Conservation (phyloP, 2,329 filamentous ascomycete genomes). For the Trichoderma cornu-damae region DNA sequence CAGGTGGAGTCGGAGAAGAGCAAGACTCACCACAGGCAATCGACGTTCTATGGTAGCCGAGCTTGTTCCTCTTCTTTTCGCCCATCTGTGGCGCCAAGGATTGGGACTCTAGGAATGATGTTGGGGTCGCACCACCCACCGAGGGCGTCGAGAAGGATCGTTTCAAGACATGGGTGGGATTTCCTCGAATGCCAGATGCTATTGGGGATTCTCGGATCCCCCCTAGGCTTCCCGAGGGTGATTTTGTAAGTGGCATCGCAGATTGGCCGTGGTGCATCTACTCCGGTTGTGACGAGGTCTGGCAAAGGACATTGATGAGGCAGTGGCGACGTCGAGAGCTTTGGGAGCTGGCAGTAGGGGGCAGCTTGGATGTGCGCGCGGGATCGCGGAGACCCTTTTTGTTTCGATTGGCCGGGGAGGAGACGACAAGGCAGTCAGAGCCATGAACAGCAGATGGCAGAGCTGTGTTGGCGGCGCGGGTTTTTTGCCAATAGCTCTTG, state of each 20-base stretch:
- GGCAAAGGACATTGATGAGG: slow-evolving; percentile 47
- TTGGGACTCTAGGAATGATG: slow-evolving; percentile 17
- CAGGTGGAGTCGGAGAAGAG: neutral
- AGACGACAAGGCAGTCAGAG: slow-evolving; percentile 28
- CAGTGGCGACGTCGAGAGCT: slow-evolving; percentile 31
- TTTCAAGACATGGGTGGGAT: slow-evolving; percentile 38
- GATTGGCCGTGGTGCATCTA: slow-evolving; percentile 38
- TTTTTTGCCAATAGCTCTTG: neutral
- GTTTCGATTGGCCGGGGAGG: slow-evolving; percentile 30
- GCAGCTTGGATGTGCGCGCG: slow-evolving; percentile 24
- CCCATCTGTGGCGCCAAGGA: slow-evolving; percentile 32
- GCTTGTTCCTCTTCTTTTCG: slow-evolving; percentile 71
- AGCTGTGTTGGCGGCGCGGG: slow-evolving; percentile 12
- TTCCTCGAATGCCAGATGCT: slow-evolving; percentile 35
- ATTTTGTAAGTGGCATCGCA: slow-evolving; percentile 31
- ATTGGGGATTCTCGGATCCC: slow-evolving; percentile 32
- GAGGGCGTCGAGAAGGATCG: slow-evolving; percentile 44
- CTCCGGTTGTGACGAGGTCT: slow-evolving; percentile 36
- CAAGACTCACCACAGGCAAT: slow-evolving; percentile 83
- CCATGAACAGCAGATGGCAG: slow-evolving; percentile 29
- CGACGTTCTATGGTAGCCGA: slow-evolving; percentile 91
- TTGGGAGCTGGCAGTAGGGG: neutral
- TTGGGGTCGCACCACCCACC: slow-evolving; percentile 13
- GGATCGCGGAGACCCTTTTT: slow-evolving; percentile 31
- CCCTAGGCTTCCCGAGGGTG: slow-evolving; percentile 28